Evolutionary conservation across 345 rosid species (phyloP).

Genomic region (Euphorbia lathyris): DNA sequence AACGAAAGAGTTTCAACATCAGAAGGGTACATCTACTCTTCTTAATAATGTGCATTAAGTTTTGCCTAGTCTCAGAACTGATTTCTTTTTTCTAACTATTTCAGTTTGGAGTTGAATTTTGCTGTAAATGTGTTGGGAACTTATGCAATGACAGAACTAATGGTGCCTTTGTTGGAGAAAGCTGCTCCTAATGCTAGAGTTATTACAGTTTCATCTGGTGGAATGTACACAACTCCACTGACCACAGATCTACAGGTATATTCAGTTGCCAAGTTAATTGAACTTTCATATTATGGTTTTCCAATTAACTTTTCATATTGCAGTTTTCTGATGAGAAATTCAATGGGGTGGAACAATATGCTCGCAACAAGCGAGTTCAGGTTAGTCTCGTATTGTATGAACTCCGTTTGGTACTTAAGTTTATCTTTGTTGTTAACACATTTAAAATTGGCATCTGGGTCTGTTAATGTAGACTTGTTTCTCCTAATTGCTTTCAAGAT

Average conservation of each 20-base stretch:
- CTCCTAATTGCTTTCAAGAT: neutral
- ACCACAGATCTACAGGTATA: conserved; percentile 75
- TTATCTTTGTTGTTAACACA: neutral
- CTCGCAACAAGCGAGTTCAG: conserved; percentile 88
- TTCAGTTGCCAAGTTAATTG: neutral
- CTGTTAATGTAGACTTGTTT: neutral
- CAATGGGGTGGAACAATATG: conserved; percentile 60
- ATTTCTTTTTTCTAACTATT: neutral
- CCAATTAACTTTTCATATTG: conserved; percentile 13
- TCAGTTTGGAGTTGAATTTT: conserved; percentile 70
- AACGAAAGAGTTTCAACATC: conserved; percentile 49
- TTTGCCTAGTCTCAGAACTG: neutral
- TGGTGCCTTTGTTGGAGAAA: conserved; percentile 77
- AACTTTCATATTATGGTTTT: neutral
- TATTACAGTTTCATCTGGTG: conserved; percentile 84
- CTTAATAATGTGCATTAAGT: conserved; percentile 14
- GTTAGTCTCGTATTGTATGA: conserved; percentile 28
- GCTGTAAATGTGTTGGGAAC: conserved; percentile 88
- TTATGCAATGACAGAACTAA: conserved; percentile 60
- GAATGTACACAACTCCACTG: conserved; percentile 79
- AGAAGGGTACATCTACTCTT: conserved; percentile 58
- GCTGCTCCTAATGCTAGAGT: conserved; percentile 80
- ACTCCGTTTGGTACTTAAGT: neutral
- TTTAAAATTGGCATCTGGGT: neutral
- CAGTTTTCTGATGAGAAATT: conserved; percentile 62